phyloP scores from a whole-genome alignment of 2,329 filamentous ascomycete species.

The Emmonsiellopsis sp. region DNA sequence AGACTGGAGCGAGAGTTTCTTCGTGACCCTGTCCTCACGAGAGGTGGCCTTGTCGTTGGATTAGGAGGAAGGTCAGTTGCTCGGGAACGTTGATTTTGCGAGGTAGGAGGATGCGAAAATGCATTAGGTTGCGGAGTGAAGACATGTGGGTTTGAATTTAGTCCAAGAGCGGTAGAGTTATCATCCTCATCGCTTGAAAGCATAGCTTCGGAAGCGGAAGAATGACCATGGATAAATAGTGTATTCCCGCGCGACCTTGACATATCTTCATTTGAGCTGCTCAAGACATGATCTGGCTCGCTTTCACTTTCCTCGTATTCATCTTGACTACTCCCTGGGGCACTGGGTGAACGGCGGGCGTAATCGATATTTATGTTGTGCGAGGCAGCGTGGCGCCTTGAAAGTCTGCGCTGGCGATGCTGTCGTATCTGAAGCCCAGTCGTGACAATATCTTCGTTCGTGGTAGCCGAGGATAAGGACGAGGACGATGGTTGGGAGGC shows the following conservation, averaged over 20 bases:
- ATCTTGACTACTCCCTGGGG: slow-evolving; percentile 67
- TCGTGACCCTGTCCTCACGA: slow-evolving; percentile 23
- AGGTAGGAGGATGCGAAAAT: slow-evolving; percentile 71
- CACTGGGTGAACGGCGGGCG: slow-evolving; percentile 34
- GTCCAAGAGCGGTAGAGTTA: slow-evolving; percentile 71
- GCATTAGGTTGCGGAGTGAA: slow-evolving; percentile 89
- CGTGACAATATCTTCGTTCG: slow-evolving; percentile 76
- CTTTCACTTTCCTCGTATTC: slow-evolving; percentile 91
- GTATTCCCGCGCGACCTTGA: slow-evolving; percentile 17
- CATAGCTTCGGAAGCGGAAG: slow-evolving; percentile 21
- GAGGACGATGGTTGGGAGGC: slow-evolving; percentile 88
- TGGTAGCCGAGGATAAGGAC: slow-evolving; percentile 67
- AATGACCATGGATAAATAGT: slow-evolving; percentile 16
- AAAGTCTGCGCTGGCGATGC: slow-evolving; percentile 51
- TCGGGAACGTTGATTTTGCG: slow-evolving; percentile 32
- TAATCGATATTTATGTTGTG: slow-evolving; percentile 32
- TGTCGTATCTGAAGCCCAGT: slow-evolving; percentile 71
- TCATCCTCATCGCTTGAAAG: slow-evolving; percentile 53
- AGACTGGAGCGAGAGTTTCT: slow-evolving; percentile 29
- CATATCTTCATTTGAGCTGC: slow-evolving; percentile 53
- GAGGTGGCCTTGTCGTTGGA: slow-evolving; percentile 30
- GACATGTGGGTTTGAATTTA: slow-evolving; percentile 39
- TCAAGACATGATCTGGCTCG: slow-evolving; percentile 66
- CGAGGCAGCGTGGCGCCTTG: slow-evolving; percentile 29
- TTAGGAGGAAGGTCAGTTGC: slow-evolving; percentile 42